phyloP scores from a whole-genome alignment of 345 rosid genomes.

The Citrus sinensis region DNA sequence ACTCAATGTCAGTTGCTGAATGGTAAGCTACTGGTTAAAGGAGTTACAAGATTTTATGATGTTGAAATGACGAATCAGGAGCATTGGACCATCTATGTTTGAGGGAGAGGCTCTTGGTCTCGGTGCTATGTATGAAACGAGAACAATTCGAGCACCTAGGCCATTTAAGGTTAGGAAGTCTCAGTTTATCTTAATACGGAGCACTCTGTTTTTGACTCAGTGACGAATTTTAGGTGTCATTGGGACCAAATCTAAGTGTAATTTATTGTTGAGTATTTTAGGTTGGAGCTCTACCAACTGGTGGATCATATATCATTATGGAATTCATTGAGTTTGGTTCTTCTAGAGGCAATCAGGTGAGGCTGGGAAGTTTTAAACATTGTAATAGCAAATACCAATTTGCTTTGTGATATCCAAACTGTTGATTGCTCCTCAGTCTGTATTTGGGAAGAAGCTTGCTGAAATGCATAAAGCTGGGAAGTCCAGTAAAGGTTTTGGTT shows the following conservation, averaged over 20 bases:
- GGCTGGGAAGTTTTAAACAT: conserved; percentile 8
- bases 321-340: conserved; percentile 80
- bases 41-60: conserved; percentile 10
- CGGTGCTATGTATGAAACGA: conserved; percentile 75
- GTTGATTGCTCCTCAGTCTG: conserved; percentile 47
- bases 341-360: conserved; percentile 83
- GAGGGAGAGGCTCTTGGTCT: conserved; percentile 93
- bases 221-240: background rate
- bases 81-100: conserved; percentile 82
- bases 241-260: background rate
- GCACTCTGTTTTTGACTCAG: background rate
- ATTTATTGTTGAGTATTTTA: conserved; percentile 21
- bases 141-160: conserved; percentile 73
- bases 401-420: conserved; percentile 12
- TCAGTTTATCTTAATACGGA: background rate
- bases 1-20: background rate
- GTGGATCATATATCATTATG: conserved; percentile 92
- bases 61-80: conserved; percentile 38
- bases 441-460: conserved; percentile 80
- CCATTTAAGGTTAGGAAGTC: conserved; percentile 64
- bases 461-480: conserved; percentile 94
- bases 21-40: background rate
- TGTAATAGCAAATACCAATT: conserved; percentile 2
- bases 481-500: conserved; percentile 81
- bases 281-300: conserved; percentile 73